Evolutionary conservation across 176 grass and related monocot species (phyloP), one percentile per base, ranked within the genome.

Genomic region (Panicum miliaceum): DNA sequence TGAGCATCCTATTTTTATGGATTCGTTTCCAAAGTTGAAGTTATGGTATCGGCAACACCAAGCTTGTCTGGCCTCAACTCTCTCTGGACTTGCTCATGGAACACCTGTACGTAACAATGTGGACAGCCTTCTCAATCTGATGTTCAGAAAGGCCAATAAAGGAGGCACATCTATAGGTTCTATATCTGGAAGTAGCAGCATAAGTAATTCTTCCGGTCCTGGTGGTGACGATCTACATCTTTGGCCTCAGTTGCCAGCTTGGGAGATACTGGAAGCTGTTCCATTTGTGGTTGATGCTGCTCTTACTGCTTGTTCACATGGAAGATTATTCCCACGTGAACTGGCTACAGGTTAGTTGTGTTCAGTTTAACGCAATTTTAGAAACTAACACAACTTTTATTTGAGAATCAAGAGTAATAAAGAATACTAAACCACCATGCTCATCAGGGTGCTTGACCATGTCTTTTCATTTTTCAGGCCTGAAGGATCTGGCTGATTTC

Each of bases 211-310:
- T 52, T 91, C 92, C 1, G 89, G 81, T 45, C 78, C 85, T 69
- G 89, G 82, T 79, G 80, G 52, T 50, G 88, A 96, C 8, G 96
- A 94, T 92, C 85, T 62, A 57, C 89, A 80, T 77, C 64, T 89
- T 76, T 95, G 96, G 91, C 96, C 96, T 81, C 92, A 94, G 70
- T 87, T 99, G 57, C 80, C 96, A 74, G 96, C 96, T 82, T 99
- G 96, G 96, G 91, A 99, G 68, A 94, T 99, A 87, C 80, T 99
- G 64, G 96, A 96, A 88, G 96, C 89, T 81, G 96, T 94, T 82
- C 96, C 96, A 57, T 99, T 99, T 94, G 93, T 99, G 66, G 93
- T 93, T 86, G 96, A 99, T 91, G 93, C 96, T 87, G 89, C 91
- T 89, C 91, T 99, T 35, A 92, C 96, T 82, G 96, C 96, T 71